phyloP scores from a whole-genome alignment of 176 grass and related monocot species.

The Miscanthus lutarioriparius region DNA sequence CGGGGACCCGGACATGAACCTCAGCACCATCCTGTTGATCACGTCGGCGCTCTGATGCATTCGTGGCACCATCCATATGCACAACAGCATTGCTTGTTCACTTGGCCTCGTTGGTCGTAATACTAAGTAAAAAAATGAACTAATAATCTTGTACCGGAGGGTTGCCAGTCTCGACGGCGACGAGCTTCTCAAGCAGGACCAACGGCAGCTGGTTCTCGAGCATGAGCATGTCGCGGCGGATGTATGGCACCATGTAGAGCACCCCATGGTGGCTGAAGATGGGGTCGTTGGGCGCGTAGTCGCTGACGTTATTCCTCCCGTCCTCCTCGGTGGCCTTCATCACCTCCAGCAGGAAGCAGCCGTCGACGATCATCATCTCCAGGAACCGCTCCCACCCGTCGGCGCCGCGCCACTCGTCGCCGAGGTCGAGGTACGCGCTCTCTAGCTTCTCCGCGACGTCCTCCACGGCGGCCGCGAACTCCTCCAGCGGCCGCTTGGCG shows the following conservation, averaged over 20 bases:
- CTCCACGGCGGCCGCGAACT: conserved; percentile 48
- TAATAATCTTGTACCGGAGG: neutral
- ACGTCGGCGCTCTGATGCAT: conserved; percentile 25
- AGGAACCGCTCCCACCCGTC: conserved; percentile 44
- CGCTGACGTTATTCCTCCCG: neutral
- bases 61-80: no score
- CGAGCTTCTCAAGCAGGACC: conserved; percentile 55
- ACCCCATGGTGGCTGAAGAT: conserved; percentile 73
- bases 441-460: conserved; percentile 34
- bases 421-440: conserved; percentile 47
- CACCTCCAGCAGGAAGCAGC: conserved; percentile 80
- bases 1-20: conserved; percentile 22
- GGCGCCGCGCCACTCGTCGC: conserved; percentile 18
- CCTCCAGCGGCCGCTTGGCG: conserved; percentile 23
- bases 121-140: no score
- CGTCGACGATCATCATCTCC: conserved; percentile 72
- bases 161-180: conserved; percentile 36
- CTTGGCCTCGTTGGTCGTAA: no score
- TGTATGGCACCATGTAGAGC: conserved; percentile 68
- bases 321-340: conserved; percentile 39
- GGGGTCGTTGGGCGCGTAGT: conserved; percentile 74
- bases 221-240: conserved; percentile 78
- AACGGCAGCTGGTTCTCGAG: conserved; percentile 83
- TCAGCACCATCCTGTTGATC: conserved; percentile 66
- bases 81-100: no score